Conservation (phyloP, 768 basidiomycete species). For the Calvatia gigantea region DNA sequence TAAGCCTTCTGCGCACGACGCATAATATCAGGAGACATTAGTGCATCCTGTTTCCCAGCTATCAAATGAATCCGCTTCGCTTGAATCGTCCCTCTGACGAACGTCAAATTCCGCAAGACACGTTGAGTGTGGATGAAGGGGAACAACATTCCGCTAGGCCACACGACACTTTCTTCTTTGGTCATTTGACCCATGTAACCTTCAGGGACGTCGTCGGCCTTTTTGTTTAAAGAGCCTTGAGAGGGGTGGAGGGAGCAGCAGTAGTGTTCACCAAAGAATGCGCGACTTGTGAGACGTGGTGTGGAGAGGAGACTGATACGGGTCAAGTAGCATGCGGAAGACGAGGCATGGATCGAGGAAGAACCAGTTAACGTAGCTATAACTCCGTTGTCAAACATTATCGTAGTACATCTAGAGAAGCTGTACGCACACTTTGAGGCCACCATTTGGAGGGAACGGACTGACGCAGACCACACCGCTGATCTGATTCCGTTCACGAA, state of each 20-base stretch:
- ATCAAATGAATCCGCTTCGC: background rate
- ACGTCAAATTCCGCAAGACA: slow-evolving; percentile 8
- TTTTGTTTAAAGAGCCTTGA: background rate
- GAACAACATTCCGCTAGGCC: slow-evolving; percentile 17
- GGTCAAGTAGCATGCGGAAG: background rate
- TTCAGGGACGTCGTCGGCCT: background rate
- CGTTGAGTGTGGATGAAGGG: slow-evolving; percentile 14
- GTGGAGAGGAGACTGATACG: background rate
- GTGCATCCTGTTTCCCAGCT: background rate
- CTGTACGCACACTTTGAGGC: background rate
- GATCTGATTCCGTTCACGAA: background rate
- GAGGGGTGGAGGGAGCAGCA: background rate
- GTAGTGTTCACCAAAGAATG: slow-evolving; percentile 12
- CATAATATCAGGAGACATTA: slow-evolving; percentile 6
- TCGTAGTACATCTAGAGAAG: background rate
- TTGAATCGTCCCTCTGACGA: background rate
- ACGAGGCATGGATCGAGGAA: background rate
- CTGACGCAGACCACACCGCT: background rate
- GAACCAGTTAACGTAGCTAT: background rate
- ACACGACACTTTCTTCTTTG: slow-evolving; percentile 14
- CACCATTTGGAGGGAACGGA: slow-evolving; percentile 4
- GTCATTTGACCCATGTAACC: slow-evolving; percentile 10
- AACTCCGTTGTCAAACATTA: background rate
- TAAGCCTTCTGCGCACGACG: background rate
- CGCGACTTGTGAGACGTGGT: slow-evolving; percentile 1